Base-by-base conservation (phyloP, 2,329 filamentous ascomycete species). In the Fusarium guadeloupense region DNA sequence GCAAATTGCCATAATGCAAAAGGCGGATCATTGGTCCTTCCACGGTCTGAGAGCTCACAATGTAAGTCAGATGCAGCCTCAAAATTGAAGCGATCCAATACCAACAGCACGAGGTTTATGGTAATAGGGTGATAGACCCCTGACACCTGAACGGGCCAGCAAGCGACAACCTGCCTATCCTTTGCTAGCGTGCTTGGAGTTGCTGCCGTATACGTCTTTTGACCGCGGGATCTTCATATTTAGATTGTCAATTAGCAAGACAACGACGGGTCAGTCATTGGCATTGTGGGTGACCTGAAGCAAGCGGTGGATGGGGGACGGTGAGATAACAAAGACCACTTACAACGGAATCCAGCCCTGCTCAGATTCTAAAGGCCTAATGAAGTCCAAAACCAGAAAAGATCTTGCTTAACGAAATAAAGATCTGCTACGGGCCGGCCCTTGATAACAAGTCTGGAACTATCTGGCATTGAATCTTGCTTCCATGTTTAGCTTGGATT, bases 71-170 rank as follows among this genome's bases (percentile, higher is more conserved):
- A 25, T 30, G n/a, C 30, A 37, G 26, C 17, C 31, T 46, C 30
- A 47, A 47, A 6, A 23, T 43, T 35, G 40, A 55, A 44, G 59
- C 47, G 42, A 43, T 37, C 50, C 38, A 61, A 51, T 64, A n/a
- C 31, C 16, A 37, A n/a, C 17, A 19, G 23, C 38, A 59, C 14
- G 7, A 25, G 28, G 37, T 31, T 35, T n/a, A 17, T 39, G 4
- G 30, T 26, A 21, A 59, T 17, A 54, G 35, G 4, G 30, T 26
- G 26, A 59, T 17, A 54, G 25, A 28, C 31, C 42, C 57, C 49
- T 48, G 46, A 21, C 34, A 48, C 25, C 23, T 59, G 54, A 41
- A 45, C 25, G 42, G 33, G 26, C 34, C 37, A 37, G 35, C 38
- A 21, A 46, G 40, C 6, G 17, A 39, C 20, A 62, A 34, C 44